Conservation (phyloP, 805 yeast genomes). For the Blastobotrys peoriensis region DNA sequence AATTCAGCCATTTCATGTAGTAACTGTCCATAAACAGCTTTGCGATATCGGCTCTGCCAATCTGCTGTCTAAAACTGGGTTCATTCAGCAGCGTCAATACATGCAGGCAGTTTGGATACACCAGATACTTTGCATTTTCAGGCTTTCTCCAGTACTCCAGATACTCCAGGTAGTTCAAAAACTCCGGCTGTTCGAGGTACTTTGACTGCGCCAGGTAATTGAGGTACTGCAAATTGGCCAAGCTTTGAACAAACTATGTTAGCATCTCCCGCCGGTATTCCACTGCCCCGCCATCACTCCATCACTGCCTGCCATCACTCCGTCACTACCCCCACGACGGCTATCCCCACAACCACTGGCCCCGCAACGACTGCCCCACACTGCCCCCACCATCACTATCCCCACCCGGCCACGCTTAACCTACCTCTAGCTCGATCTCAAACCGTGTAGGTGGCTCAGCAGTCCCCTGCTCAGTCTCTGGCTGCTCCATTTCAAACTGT, state of each 20-base stretch:
- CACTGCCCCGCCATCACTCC: too few relatives aligned
- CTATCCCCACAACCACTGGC: too few relatives aligned
- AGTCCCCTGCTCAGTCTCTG: constrained; percentile 3
- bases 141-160: constrained; percentile 82
- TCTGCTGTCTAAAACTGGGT: constrained; percentile 35
- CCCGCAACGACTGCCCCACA: neutral
- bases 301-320: too few relatives aligned
- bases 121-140: constrained; percentile 60
- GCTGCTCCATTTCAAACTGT: neutral
- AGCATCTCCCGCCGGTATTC: neutral
- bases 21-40: constrained; percentile 38
- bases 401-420: too few relatives aligned
- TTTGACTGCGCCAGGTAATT: constrained; percentile 81
- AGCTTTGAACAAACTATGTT: constrained; percentile 73
- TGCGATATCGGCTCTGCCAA: constrained; percentile 37
- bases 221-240: constrained; percentile 83
- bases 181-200: constrained; percentile 62
- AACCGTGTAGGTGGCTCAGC: constrained; percentile 63
- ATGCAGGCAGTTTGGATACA: constrained; percentile 83
- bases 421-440: constrained; percentile 78
- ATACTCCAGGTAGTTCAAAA: constrained; percentile 70
- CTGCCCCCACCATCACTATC: neutral
- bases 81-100: constrained; percentile 54
- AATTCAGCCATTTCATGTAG: constrained; percentile 33
- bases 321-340: too few relatives aligned